Conservation (phyloP, 352 stramenopile genomes). For the Globisporangium spinosum region DNA sequence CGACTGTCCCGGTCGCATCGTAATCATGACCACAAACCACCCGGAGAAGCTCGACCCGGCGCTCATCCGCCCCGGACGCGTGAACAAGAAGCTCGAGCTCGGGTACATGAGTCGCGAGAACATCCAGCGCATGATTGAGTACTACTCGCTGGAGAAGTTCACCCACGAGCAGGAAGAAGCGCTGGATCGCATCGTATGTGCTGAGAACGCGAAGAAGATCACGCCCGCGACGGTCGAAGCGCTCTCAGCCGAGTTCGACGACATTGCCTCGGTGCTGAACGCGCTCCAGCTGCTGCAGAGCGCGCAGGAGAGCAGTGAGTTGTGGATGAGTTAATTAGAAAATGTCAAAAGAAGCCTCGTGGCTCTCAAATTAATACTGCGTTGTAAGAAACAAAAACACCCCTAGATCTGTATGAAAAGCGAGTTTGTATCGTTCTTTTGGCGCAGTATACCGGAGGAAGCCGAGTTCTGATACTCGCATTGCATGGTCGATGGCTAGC, state of each 20-base stretch:
- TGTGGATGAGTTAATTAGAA: constrained; percentile 9
- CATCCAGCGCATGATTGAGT: constrained; percentile 65
- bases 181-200: constrained; percentile 14
- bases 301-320: neutral
- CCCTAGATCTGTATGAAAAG: no score
- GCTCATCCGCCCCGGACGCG: constrained; percentile 85
- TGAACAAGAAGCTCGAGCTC: constrained; percentile 87
- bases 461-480: no score
- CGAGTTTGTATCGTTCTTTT: no score
- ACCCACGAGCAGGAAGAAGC: constrained; percentile 19
- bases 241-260: constrained; percentile 16
- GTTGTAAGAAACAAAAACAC: no score
- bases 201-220: constrained; percentile 13
- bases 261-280: constrained; percentile 10
- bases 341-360: no score
- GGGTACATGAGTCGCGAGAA: constrained; percentile 49
- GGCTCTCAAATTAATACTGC: no score
- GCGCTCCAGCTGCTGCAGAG: constrained; percentile 13
- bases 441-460: no score
- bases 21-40: constrained; percentile 94
- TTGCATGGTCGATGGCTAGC: no score
- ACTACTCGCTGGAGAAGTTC: constrained; percentile 48
- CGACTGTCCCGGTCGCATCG: constrained; percentile 84
- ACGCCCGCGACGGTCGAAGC: constrained; percentile 31
- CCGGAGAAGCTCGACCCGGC: constrained; percentile 91